phyloP scores from a whole-genome alignment of 2,329 filamentous ascomycete genomes.

The Trichoderma lentiforme region DNA sequence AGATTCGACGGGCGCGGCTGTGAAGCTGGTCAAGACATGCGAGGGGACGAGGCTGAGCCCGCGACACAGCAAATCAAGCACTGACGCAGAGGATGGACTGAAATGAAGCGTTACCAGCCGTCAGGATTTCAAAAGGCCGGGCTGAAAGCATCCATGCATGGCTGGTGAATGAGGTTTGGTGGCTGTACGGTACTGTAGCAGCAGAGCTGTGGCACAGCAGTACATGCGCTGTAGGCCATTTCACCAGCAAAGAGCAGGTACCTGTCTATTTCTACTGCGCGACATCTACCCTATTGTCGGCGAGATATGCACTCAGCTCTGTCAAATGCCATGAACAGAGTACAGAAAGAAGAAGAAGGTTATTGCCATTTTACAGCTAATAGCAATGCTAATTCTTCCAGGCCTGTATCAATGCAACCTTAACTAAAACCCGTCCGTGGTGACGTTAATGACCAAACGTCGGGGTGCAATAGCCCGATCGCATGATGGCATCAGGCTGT shows the following conservation, averaged over 20 bases:
- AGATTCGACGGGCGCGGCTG: not conserved
- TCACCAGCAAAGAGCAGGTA: not conserved
- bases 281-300: not conserved
- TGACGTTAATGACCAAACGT: not conserved
- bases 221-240: not conserved
- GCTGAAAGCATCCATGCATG: not conserved
- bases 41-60: not conserved
- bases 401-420: not conserved
- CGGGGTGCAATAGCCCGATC: not conserved
- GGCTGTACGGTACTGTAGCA: not conserved
- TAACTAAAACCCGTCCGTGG: not conserved
- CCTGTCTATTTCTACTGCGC: not conserved
- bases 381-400: not conserved
- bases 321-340: not conserved
- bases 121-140: not conserved
- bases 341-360: not conserved
- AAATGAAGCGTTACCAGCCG: not conserved
- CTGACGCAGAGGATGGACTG: not conserved
- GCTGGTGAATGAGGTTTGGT: not conserved
- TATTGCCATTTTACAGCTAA: not conserved
- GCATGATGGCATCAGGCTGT: not conserved
- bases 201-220: slow-evolving; percentile 11
- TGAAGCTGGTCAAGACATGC: not conserved
- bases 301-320: not conserved
- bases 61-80: not conserved